A percentile compares a stretch with the other conserved stretches of the same genome.
phyloP scores from a whole-genome alignment of 495 filamentous ascomycete genomes.

The Chaetomium fimeti region DNA sequence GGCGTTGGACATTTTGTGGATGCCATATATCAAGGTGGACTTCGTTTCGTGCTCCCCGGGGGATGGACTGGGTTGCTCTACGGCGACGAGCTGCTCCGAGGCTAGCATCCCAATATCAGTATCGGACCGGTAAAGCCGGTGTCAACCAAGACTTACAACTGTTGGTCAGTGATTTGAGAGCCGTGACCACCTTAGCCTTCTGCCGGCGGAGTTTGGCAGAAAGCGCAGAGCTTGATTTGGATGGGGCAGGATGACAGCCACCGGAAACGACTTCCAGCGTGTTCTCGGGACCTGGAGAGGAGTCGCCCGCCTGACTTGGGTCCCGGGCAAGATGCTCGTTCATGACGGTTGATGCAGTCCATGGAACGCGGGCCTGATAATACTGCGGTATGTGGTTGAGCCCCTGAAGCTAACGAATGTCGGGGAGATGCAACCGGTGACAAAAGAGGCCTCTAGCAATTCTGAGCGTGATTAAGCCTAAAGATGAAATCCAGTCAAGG shows the following conservation, averaged over 20 bases:
- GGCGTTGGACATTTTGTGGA: slow-evolving; percentile 45
- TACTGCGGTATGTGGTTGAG: slow-evolving; percentile 15
- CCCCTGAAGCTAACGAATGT: slow-evolving; percentile 25
- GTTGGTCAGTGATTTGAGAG: slow-evolving; percentile 48
- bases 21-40: slow-evolving; percentile 29
- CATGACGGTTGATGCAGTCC: slow-evolving; percentile 32
- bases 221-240: slow-evolving; percentile 9
- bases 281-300: slow-evolving; percentile 13
- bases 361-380: slow-evolving; percentile 21
- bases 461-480: neutral
- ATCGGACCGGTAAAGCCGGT: neutral
- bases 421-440: slow-evolving; percentile 7
- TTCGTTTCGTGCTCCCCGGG: slow-evolving; percentile 19
- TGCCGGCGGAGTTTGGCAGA: slow-evolving; percentile 42
- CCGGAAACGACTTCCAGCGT: slow-evolving; percentile 4
- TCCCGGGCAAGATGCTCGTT: slow-evolving; percentile 26
- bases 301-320: slow-evolving; percentile 21
- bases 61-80: neutral
- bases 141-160: slow-evolving; percentile 37
- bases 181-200: slow-evolving; percentile 45
- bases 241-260: slow-evolving; percentile 13
- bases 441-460: neutral
- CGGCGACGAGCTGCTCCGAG: slow-evolving; percentile 28
- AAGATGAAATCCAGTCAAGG: neutral
- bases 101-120: slow-evolving; percentile 21